Evolutionary conservation across 192 early-diverging fungal genomes (phyloP), one percentile per base, ranked within the genome.

Genomic region (Oehlia diaphana): DNA sequence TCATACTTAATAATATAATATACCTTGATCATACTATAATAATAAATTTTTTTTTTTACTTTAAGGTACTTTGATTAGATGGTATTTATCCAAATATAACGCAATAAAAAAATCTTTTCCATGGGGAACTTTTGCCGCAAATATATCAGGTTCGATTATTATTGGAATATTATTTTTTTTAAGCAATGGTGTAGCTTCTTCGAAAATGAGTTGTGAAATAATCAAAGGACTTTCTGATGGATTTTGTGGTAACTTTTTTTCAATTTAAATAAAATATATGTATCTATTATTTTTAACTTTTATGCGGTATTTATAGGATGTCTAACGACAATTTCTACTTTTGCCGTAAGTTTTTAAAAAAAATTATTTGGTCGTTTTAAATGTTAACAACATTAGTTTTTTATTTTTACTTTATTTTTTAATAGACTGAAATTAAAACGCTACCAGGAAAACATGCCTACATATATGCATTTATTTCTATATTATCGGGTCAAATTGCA

Each of bases 111-210:
- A 72, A 61, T 10, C 63, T 16, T 87, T 89, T 65, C 88, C 88
- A 8, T 21, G 88, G 9, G 90, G 90, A 10, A 91, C 90, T 0
- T 88, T 87, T 72, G 64, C 77, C 8, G 90, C 84, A 12, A 91
- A 91, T 72, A 67, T 89, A 0, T 70, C 83, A 9, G 90, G 87
- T 2, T 84, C 88, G 8, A 3, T 81, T 9, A 65, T 88, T 0
- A 16, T 91, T n/a, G 87, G 87, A 9, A 76, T 83, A 21, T 68
- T 89, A 2, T 77, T 83, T 39, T 73, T 87, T 28, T 44, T 89
- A 12, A 76, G 84, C 31, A 79, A 85, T 68, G 84, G 86, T 33
- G 39, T 65, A 8, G 26, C 62, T 21, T 23, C n/a, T 7, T 66
- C 83, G 1, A 28, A 26, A 2, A 26, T 74, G 44, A 76, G 77